Evolutionary conservation across 2,329 filamentous ascomycete species (phyloP), one percentile per base, ranked within the genome.

Genomic region (Ophiognomonia clavigignenti-juglandacearum): DNA sequence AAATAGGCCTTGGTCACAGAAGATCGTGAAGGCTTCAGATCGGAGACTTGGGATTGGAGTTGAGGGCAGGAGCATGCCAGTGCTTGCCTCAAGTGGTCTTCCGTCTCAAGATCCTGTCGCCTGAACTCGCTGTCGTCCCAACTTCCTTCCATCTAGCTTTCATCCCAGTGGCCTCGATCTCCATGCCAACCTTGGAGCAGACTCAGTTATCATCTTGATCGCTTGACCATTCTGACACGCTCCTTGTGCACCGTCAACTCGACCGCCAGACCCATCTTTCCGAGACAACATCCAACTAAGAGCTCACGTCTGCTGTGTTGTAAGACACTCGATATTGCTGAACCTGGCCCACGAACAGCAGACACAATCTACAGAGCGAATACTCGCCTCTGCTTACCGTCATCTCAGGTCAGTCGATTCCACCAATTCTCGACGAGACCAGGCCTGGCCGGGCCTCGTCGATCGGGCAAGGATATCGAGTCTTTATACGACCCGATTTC

Each of bases 391-490:
- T 26, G 34, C 27, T 45, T 43, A 20, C 29, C 20, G 22, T 43
- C 23, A 14, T 19, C 26, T 27, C 32, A 14, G 23, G 27, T 13
- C 23, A 34, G 23, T n/a, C 18, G 14, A 39, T 19, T 39, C 19
- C 6, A 22, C 39, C 36, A 43, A 9, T 13, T 38, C 20, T 26
- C 13, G 20, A n/a, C 26, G 26, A 8, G 23, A 16, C 23, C 40
- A 29, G 27, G n/a, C n/a, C n/a, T 36, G 29, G 39, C 16, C 37
- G 35, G 39, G 31, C 27, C 23, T 43, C 31, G 34, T 22, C 38
- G 48, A 48, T 34, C 37, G 26, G 19, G 19, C 48, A 48, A 51
- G 48, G 48, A 48, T 51, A 44, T 27, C 29, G 32, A 44, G 20
- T 24, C 32, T 46, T 49, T 43, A 52, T 49, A 52, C 50, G 39